Conservation (phyloP, 2,329 filamentous ascomycete species). For the Sphaerostilbella broomeana region DNA sequence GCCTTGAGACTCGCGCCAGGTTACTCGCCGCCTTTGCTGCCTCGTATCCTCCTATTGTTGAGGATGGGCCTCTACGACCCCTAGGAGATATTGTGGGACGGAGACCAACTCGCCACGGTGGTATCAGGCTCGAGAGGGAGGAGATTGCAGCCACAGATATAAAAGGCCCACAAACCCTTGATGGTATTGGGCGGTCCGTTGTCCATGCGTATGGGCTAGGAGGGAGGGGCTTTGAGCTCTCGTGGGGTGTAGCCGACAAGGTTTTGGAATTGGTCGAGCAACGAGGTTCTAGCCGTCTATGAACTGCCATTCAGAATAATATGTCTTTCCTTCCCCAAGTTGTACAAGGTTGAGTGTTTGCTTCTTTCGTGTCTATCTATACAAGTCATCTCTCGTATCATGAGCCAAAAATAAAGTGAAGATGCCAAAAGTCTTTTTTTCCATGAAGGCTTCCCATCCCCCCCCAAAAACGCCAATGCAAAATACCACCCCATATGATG, state of each 20-base stretch:
- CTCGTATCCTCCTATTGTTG: constrained; percentile 30
- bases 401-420: not conserved
- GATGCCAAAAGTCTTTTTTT: not conserved
- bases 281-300: constrained; percentile 12
- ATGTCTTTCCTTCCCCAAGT: not conserved
- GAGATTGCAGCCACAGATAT: constrained; percentile 3
- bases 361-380: too few species aligned
- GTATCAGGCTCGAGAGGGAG: constrained; percentile 36
- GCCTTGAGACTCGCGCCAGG: constrained; percentile 36
- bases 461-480: not conserved
- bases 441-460: not conserved
- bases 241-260: constrained; percentile 48
- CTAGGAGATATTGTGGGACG: constrained; percentile 38
- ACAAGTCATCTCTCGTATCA: not conserved
- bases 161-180: constrained; percentile 4
- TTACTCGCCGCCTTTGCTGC: constrained; percentile 31
- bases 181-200: constrained; percentile 13
- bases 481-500: not conserved
- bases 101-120: constrained; percentile 38
- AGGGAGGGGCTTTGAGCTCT: constrained; percentile 51
- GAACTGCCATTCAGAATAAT: constrained; percentile 1
- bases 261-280: constrained; percentile 12
- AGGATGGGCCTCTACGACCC: constrained; percentile 17
- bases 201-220: constrained; percentile 53
- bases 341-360: too few species aligned